These are phyloP conservation scores for Tylopilus sp. DNA, from an alignment of 1,284 basidiomycete genomes.

Conservation along the genomic window DNA sequence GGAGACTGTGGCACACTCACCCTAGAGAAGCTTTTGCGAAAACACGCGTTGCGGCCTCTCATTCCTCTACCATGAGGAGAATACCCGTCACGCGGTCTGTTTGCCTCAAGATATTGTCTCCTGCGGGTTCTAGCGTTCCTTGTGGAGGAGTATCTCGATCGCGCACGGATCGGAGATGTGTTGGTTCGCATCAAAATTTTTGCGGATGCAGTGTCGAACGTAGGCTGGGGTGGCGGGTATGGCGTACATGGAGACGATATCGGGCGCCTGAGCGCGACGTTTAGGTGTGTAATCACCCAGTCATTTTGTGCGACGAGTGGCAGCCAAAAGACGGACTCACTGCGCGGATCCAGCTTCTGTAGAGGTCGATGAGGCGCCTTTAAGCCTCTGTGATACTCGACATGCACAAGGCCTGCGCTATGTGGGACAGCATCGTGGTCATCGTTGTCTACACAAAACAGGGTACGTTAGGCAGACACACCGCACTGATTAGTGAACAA, in stretches of 20 bases:
- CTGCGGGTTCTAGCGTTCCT: conserved; percentile 88
- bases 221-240: conserved; percentile 81
- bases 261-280: conserved; percentile 67
- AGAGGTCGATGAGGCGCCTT: conserved; percentile 71
- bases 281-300: background rate
- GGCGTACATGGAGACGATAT: conserved; percentile 83
- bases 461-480: conserved; percentile 16
- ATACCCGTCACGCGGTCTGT: conserved; percentile 70
- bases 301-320: too few relatives aligned
- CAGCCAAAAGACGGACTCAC: too few relatives aligned
- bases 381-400: conserved; percentile 70
- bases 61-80: conserved; percentile 48
- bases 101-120: conserved; percentile 96
- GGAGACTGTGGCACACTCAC: conserved; percentile 33
- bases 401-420: conserved; percentile 67
- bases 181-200: conserved; percentile 85
- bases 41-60: conserved; percentile 61
- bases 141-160: conserved; percentile 86
- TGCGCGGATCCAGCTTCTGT: conserved; percentile 89
- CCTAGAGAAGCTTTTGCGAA: conserved; percentile 83
- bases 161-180: conserved; percentile 80
- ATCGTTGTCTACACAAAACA: too few relatives aligned
- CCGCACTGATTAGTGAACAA: conserved; percentile 19
- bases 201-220: conserved; percentile 80
- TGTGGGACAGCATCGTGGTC: conserved; percentile 89